Evolutionary conservation across 2,329 filamentous ascomycete species (phyloP).

Genomic region (Fragosphaeria purpurea): DNA sequence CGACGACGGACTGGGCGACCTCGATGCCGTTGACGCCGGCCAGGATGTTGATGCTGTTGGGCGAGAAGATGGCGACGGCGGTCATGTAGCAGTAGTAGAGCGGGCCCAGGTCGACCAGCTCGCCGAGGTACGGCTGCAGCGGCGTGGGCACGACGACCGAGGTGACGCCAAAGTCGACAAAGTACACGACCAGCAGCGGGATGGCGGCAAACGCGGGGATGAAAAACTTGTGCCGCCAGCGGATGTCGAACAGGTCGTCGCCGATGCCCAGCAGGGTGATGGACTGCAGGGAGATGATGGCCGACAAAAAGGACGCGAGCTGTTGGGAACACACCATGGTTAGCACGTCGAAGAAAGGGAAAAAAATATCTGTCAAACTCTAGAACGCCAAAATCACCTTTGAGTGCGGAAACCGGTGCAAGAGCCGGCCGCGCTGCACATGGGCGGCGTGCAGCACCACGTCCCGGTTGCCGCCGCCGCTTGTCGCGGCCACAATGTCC

Average conservation of each 20-base stretch:
- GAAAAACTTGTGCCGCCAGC: conserved; percentile 98
- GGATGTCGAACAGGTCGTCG: conserved; percentile 94
- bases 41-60: conserved; percentile 99
- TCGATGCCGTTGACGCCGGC: conserved; percentile 99
- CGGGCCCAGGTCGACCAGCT: conserved; percentile 70
- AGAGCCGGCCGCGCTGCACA: conserved; percentile 70
- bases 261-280: conserved; percentile 86
- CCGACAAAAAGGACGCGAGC: conserved; percentile 91
- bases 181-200: conserved; percentile 91
- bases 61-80: conserved; percentile 90
- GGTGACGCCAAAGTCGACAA: conserved; percentile 96
- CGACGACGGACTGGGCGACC: conserved; percentile 85
- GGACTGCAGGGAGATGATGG: conserved; percentile 83
- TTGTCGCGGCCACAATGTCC: conserved; percentile 90
- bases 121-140: conserved; percentile 73
- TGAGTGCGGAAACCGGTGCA: conserved; percentile 88
- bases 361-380: neutral
- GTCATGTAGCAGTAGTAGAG: conserved; percentile 98
- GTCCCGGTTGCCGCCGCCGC: conserved; percentile 84
- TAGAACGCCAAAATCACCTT: conserved; percentile 48
- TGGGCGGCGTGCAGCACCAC: conserved; percentile 64
- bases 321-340: conserved; percentile 24
- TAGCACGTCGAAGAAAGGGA: neutral
- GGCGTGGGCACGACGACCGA: conserved; percentile 85
- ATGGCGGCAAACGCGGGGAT: conserved; percentile 91